Percentiles rank a stretch among this genome's conserved stretches.
These are phyloP conservation scores for Candida suzukii DNA, from an alignment of 805 yeast genomes.

Conservation along the genomic window DNA sequence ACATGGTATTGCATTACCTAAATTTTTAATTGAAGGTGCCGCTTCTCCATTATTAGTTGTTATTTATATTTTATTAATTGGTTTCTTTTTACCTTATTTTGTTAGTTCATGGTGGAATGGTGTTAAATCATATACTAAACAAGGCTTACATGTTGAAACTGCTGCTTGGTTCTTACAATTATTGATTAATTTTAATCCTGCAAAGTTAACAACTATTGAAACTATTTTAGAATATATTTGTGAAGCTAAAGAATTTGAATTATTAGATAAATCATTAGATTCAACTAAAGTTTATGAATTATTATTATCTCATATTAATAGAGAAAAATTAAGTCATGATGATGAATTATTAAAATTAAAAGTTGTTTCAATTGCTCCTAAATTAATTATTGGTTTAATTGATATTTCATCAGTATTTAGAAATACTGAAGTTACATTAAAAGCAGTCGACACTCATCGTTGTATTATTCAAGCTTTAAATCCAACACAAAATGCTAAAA, in stretches of 20 bases:
- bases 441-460: slow-evolving; percentile 61
- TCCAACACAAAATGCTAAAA: slow-evolving; percentile 30
- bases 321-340: slow-evolving; percentile 30
- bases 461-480: slow-evolving; percentile 69
- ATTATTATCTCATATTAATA: slow-evolving; percentile 50
- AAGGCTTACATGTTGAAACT: slow-evolving; percentile 78
- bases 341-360: slow-evolving; percentile 40
- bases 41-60: slow-evolving; percentile 58
- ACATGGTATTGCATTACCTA: slow-evolving; percentile 94
- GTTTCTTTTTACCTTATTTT: slow-evolving; percentile 67
- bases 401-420: slow-evolving; percentile 81
- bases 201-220: slow-evolving; percentile 52
- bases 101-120: slow-evolving; percentile 91
- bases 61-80: slow-evolving; percentile 64
- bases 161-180: slow-evolving; percentile 70
- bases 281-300: slow-evolving; percentile 42
- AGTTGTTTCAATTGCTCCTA: slow-evolving; percentile 57
- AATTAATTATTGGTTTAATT: slow-evolving; percentile 60
- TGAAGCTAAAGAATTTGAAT: slow-evolving; percentile 57
- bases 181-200: slow-evolving; percentile 68
- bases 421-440: slow-evolving; percentile 54
- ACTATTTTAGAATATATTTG: slow-evolving; percentile 55
- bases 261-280: slow-evolving; percentile 32
- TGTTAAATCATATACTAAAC: slow-evolving; percentile 71
- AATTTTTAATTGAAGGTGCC: slow-evolving; percentile 78